Percentiles rank a stretch among this genome's conserved stretches.
phyloP scores from a whole-genome alignment of 306 rosid genomes.

The Macrotyloma uniflorum region DNA sequence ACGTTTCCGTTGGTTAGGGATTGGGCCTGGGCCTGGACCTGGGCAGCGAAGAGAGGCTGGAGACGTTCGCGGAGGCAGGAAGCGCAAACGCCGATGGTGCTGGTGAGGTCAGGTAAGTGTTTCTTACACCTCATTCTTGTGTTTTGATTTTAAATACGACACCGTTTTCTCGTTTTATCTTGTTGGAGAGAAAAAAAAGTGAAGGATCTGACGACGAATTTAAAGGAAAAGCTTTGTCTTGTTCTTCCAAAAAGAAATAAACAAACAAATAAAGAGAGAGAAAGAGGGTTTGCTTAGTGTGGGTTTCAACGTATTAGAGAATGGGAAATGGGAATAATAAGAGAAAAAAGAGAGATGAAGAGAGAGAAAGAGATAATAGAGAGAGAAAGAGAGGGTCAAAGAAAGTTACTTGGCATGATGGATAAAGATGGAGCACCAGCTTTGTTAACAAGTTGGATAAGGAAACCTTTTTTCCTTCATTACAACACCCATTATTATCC shows the following conservation, averaged over 20 bases:
- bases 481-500: slow-evolving; percentile 12
- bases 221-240: slow-evolving; percentile 47
- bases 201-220: slow-evolving; percentile 47
- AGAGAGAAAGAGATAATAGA: slow-evolving; percentile 9
- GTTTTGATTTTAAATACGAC: not conserved
- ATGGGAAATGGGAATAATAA: not conserved
- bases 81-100: slow-evolving; percentile 86
- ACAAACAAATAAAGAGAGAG: not conserved
- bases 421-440: slow-evolving; percentile 24
- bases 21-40: slow-evolving; percentile 53
- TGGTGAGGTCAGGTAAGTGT: slow-evolving; percentile 65
- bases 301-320: slow-evolving; percentile 20
- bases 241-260: not conserved
- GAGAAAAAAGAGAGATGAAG: not conserved
- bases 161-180: slow-evolving; percentile 5
- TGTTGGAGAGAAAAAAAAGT: not conserved
- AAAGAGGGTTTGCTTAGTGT: slow-evolving; percentile 25
- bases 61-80: slow-evolving; percentile 90
- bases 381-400: slow-evolving; percentile 30
- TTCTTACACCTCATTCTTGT: slow-evolving; percentile 77
- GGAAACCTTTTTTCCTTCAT: slow-evolving; percentile 19
- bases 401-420: slow-evolving; percentile 23
- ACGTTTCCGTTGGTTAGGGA: not conserved
- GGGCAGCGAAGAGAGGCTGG: slow-evolving; percentile 53
- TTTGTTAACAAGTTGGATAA: slow-evolving; percentile 25